Conservation (phyloP, 345 rosid genomes). For the Eutrema heterophyllum region DNA sequence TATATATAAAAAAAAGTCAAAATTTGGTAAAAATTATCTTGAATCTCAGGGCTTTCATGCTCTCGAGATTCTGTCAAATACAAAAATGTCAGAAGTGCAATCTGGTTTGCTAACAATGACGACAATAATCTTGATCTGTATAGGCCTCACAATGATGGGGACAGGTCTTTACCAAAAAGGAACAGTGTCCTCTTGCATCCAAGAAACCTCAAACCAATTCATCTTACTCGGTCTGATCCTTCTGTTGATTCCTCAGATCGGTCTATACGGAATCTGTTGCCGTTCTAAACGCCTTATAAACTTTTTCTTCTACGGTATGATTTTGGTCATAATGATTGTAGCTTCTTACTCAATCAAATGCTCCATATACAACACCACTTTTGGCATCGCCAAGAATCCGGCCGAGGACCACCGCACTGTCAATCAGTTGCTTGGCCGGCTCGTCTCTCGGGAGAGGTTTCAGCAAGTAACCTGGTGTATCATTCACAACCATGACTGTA, state of each 20-base stretch:
- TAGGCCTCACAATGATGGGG: slow-evolving; percentile 15
- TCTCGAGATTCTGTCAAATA: not conserved
- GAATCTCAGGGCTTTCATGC: not conserved
- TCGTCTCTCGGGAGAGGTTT: not conserved
- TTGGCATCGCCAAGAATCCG: slow-evolving; percentile 2
- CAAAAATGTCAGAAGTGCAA: slow-evolving; percentile 2
- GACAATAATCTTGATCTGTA: slow-evolving; percentile 4
- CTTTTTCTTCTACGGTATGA: not conserved
- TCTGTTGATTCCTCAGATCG: slow-evolving; percentile 4
- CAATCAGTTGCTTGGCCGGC: slow-evolving; percentile 6
- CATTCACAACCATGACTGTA: slow-evolving; percentile 18
- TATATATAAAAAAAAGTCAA: not conserved
- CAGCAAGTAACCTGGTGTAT: not conserved
- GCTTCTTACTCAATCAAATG: slow-evolving; percentile 1
- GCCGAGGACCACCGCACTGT: not conserved
- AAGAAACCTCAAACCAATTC: not conserved
- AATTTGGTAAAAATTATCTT: not conserved
- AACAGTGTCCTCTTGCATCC: slow-evolving; percentile 5
- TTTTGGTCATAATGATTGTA: not conserved
- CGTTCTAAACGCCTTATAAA: slow-evolving; percentile 10
- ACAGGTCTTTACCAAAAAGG: slow-evolving; percentile 14
- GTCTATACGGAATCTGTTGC: slow-evolving; percentile 19
- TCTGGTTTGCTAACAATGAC: slow-evolving; percentile 10
- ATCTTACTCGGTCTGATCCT: not conserved
- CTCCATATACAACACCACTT: not conserved